A percentile compares a stretch with the other conserved stretches of the same genome.
phyloP scores from a whole-genome alignment of 306 rosid genomes.

The Luffa aegyptiaca region DNA sequence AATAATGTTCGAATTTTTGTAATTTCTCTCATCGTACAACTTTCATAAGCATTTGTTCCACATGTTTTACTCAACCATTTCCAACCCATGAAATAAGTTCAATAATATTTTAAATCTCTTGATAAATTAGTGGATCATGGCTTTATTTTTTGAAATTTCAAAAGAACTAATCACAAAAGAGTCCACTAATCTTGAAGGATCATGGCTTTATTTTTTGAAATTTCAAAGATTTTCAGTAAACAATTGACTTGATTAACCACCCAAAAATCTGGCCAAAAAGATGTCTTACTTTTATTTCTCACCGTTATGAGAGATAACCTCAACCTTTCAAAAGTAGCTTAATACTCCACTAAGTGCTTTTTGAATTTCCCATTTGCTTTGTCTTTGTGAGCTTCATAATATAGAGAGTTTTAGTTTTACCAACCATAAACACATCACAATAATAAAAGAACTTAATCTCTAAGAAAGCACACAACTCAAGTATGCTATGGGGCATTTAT shows the following conservation, averaged over 20 bases:
- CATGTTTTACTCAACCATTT: too few species aligned
- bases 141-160: too few species aligned
- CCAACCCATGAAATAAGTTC: too few species aligned
- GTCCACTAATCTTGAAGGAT: not conserved
- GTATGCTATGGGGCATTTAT: slow-evolving; percentile 16
- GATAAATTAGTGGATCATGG: too few species aligned
- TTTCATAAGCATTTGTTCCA: too few species aligned
- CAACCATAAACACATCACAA: not conserved
- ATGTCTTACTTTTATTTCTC: not conserved
- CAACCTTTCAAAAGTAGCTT: not conserved
- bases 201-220: not conserved
- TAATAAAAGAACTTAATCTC: not conserved
- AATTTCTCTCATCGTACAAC: too few species aligned
- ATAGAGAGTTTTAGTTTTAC: not conserved
- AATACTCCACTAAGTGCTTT: not conserved
- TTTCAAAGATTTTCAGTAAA: not conserved
- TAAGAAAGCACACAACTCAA: slow-evolving; percentile 9
- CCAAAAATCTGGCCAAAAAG: not conserved
- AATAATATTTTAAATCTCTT: too few species aligned
- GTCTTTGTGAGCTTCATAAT: not conserved
- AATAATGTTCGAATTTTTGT: too few species aligned
- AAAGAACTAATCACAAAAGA: not conserved
- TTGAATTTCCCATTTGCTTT: not conserved
- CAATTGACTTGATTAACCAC: not conserved
- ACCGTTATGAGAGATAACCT: not conserved